phyloP scores from a whole-genome alignment of 129 eudicot species.

The Tagetes erecta region DNA sequence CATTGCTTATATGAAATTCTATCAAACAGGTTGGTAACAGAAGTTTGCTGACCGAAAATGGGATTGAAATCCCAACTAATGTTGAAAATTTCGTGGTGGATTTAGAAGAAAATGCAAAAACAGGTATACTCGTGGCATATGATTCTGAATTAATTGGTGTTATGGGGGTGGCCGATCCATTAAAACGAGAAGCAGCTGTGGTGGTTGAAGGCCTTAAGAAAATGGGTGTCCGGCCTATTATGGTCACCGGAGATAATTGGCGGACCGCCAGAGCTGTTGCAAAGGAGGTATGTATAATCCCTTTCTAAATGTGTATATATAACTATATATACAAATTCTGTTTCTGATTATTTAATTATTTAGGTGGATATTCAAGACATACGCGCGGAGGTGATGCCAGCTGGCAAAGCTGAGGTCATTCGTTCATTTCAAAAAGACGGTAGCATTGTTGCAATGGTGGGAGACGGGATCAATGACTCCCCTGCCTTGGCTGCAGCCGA shows the following conservation, averaged over 20 bases:
- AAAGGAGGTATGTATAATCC: slow-evolving; percentile 55
- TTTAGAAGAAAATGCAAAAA: slow-evolving; percentile 85
- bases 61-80: slow-evolving; percentile 45
- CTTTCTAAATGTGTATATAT: background rate
- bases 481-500: slow-evolving; percentile 97
- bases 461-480: slow-evolving; percentile 95
- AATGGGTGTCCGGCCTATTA: slow-evolving; percentile 92
- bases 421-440: slow-evolving; percentile 89
- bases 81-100: slow-evolving; percentile 78
- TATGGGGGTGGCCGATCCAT: slow-evolving; percentile 88
- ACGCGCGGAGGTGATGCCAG: slow-evolving; percentile 94
- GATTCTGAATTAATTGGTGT: slow-evolving; percentile 65
- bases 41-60: slow-evolving; percentile 68
- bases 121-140: slow-evolving; percentile 82
- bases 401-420: slow-evolving; percentile 89
- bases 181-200: slow-evolving; percentile 95
- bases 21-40: slow-evolving; percentile 86
- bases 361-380: slow-evolving; percentile 86
- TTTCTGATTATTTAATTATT: background rate
- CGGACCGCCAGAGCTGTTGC: slow-evolving; percentile 96
- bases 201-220: slow-evolving; percentile 86
- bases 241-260: slow-evolving; percentile 99
- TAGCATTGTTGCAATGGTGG: slow-evolving; percentile 89
- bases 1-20: slow-evolving; percentile 17
- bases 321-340: slow-evolving; percentile 2